Percentiles rank a stretch among this genome's conserved stretches.
These are phyloP conservation scores for Kernera saxatilis DNA, from an alignment of 345 rosid genomes.

Conservation along the genomic window DNA sequence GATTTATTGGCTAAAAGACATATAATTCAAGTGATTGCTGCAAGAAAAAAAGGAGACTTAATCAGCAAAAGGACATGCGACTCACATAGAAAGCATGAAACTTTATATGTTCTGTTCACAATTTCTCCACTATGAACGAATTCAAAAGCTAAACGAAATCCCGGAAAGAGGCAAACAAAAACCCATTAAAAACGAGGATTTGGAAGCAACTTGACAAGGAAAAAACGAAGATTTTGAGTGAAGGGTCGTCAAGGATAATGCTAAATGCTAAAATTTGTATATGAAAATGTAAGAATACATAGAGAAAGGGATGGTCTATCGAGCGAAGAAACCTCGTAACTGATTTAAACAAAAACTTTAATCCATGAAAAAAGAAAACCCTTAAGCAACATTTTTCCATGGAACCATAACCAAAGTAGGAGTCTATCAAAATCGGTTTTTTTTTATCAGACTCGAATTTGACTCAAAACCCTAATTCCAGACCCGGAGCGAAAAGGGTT, in stretches of 20 bases:
- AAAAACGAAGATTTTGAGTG: slow-evolving; percentile 28
- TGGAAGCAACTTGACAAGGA: slow-evolving; percentile 13
- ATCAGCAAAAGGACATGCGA: slow-evolving; percentile 30
- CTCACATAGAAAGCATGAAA: slow-evolving; percentile 46
- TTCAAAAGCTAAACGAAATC: slow-evolving; percentile 11
- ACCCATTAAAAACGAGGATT: neutral
- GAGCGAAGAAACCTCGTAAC: neutral
- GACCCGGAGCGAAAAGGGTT: neutral
- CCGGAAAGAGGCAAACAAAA: neutral
- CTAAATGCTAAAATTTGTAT: neutral
- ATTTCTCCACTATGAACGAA: slow-evolving; percentile 7
- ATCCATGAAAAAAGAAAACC: neutral
- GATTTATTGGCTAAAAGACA: slow-evolving; percentile 34
- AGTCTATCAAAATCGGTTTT: neutral
- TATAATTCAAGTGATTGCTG: slow-evolving; percentile 39
- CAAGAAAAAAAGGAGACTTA: slow-evolving; percentile 12
- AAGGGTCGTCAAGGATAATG: slow-evolving; percentile 33
- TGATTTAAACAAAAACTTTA: slow-evolving; percentile 1
- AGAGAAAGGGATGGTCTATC: neutral
- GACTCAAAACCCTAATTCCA: slow-evolving; percentile 9
- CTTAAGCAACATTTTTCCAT: slow-evolving; percentile 10
- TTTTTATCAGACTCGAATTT: neutral
- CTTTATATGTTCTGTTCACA: slow-evolving; percentile 27
- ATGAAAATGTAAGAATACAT: neutral
- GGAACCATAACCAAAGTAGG: neutral